Percentiles rank a stretch among this genome's conserved stretches.
Evolutionary conservation across 768 basidiomycete species (phyloP).

Genomic region (Tephrocybe rancida): DNA sequence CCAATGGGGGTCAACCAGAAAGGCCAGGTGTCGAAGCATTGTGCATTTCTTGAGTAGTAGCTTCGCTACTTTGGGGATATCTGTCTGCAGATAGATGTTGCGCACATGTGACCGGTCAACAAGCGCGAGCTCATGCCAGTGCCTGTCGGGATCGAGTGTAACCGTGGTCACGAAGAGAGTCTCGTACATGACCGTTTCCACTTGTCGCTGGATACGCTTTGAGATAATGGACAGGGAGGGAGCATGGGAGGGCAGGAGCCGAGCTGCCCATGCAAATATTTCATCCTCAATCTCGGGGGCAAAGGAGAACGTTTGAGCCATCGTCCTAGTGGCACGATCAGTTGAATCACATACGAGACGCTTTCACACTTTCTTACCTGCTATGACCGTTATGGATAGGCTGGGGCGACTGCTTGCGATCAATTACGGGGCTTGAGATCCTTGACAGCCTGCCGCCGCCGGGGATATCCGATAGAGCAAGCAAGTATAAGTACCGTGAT

Average conservation of each 20-base stretch:
- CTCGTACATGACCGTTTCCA: conserved; percentile 1
- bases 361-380: too few species aligned
- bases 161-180: neutral
- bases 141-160: neutral
- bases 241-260: neutral
- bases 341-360: too few species aligned
- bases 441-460: too few species aligned
- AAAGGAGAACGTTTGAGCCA: too few species aligned
- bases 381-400: too few species aligned
- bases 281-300: conserved; percentile 6
- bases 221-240: neutral
- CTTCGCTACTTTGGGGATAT: neutral
- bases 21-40: neutral
- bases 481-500: too few species aligned
- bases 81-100: neutral
- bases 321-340: too few species aligned
- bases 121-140: neutral
- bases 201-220: conserved; percentile 1
- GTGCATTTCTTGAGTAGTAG: conserved; percentile 4
- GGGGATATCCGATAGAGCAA: too few species aligned
- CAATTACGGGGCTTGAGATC: too few species aligned
- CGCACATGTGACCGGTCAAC: neutral
- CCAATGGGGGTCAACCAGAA: neutral
- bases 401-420: too few species aligned
- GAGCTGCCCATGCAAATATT: neutral